A percentile compares a stretch with the other conserved stretches of the same genome.
phyloP scores from a whole-genome alignment of 352 stramenopile species.

The Globisporangium cylindrosporum region DNA sequence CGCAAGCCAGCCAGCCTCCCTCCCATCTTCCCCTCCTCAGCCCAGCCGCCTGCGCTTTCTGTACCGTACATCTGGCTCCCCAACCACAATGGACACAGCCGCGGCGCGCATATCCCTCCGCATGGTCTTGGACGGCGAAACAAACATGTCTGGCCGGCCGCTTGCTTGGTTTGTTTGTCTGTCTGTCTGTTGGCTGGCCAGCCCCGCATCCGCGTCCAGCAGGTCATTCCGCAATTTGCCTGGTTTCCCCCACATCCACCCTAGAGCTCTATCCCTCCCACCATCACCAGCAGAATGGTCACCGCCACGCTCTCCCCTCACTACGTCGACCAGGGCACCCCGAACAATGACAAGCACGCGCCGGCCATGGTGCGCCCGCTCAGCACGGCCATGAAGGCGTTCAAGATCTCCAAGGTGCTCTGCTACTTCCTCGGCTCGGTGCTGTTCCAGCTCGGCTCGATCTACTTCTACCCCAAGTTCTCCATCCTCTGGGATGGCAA shows the following conservation, averaged over 20 bases:
- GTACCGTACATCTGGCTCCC: conserved; percentile 16
- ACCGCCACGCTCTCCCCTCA: conserved; percentile 19
- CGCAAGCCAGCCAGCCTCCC: neutral
- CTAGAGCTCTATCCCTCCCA: neutral
- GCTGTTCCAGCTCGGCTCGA: conserved; percentile 75
- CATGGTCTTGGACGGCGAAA: neutral
- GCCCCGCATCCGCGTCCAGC: neutral
- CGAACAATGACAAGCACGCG: conserved; percentile 19
- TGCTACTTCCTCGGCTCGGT: conserved; percentile 61
- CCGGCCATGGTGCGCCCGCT: conserved; percentile 19
- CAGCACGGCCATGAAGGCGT: conserved; percentile 36
- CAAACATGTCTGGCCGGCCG: neutral
- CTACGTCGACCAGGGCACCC: conserved; percentile 29
- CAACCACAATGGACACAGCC: conserved; percentile 2
- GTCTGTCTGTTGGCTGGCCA: neutral
- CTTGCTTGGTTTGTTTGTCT: neutral
- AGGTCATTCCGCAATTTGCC: conserved; percentile 17
- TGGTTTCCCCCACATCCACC: conserved; percentile 7
- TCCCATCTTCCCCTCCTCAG: neutral
- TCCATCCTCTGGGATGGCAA: conserved; percentile 58
- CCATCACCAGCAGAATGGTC: conserved; percentile 4
- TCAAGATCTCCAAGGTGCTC: conserved; percentile 49
- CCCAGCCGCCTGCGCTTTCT: conserved; percentile 8
- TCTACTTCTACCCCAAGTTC: conserved; percentile 81
- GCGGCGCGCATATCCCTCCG: neutral